Percentiles rank a stretch among this genome's conserved stretches.
Evolutionary conservation across 2,329 filamentous ascomycete species (phyloP).

Genomic region (Elsinoe fawcettii): DNA sequence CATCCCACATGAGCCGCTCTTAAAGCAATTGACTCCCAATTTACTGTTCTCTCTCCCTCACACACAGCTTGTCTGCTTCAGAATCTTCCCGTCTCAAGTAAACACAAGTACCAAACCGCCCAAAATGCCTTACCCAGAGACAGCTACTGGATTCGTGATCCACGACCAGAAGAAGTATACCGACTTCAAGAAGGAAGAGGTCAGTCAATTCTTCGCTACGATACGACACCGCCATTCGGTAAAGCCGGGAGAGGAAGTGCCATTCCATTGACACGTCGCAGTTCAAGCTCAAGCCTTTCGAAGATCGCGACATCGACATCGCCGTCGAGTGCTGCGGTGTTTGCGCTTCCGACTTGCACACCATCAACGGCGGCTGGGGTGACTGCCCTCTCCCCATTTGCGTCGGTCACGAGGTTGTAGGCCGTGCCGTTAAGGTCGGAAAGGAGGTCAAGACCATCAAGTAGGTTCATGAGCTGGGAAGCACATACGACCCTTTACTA

Average conservation of each 20-base stretch:
- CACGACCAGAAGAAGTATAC: conserved; percentile 53
- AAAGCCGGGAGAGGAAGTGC: not conserved
- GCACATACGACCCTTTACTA: not conserved
- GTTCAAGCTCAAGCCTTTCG: conserved; percentile 78
- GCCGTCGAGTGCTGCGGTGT: conserved; percentile 73
- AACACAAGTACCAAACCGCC: conserved; percentile 13
- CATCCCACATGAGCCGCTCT: conserved; percentile 5
- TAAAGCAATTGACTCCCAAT: conserved; percentile 3
- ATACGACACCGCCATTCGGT: not conserved
- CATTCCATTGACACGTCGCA: conserved; percentile 29
- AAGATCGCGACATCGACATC: conserved; percentile 79
- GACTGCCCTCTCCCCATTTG: conserved; percentile 55
- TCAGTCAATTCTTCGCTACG: conserved; percentile 26
- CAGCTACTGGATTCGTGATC: conserved; percentile 43
- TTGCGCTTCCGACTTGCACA: conserved; percentile 44
- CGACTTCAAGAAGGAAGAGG: conserved; percentile 48
- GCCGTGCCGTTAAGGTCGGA: conserved; percentile 43
- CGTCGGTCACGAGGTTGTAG: conserved; percentile 57
- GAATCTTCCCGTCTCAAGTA: not conserved
- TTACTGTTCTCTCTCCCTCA: not conserved
- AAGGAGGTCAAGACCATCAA: conserved; percentile 44
- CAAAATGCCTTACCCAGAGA: conserved; percentile 46
- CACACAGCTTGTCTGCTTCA: not conserved
- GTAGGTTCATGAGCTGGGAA: conserved; percentile 7
- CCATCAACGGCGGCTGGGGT: conserved; percentile 54